Evolutionary conservation across 176 grass and related monocot genomes (phyloP), one percentile per base, ranked within the genome.

Genomic region (Hordeum marinum): DNA sequence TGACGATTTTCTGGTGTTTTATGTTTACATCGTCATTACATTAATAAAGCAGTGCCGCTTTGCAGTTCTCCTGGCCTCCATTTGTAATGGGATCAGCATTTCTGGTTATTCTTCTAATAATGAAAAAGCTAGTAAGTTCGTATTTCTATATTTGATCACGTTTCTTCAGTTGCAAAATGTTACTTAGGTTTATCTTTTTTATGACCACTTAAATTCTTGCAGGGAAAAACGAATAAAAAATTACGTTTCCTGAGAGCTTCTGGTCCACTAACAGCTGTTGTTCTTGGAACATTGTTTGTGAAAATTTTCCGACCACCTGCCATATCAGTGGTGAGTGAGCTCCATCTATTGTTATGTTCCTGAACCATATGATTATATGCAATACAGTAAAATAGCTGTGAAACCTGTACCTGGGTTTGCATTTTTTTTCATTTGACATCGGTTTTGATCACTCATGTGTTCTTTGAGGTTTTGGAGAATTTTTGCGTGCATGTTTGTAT

Each of bases 211-310:
- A 91, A 80, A 85, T 75, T 12, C 15, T 85, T 85, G 48, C 79
- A 95, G 95, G 95, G 95, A 40, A 98, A 95, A 98, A 90, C 95
- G 31, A 72, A 78, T 85, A 98, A 98, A 77, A 93, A 85, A 25
- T 87, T 95, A 26, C 84, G 85, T 70, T 86, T 82, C 41, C 23
- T 98, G 71, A 95, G 91, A 89, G 95, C 81, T 39, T 88, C 95
- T 65, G 95, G 95, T 17, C 95, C 95, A 45, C 91, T 98, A 70
- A 92, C 95, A 87, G 91, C 95, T 78, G 91, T 98, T 78, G 85
- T 98, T 75, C 72, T 95, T 70, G 95, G 95, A 80, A 98, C 93
- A 67, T 46, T 89, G 77, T 85, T 95, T 85, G 89, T 98, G 68
- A 98, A 98, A 92, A 62, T 98, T 89, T 98, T 98, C 85, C 93